Percentiles rank a stretch among this genome's conserved stretches.
These are phyloP conservation scores for Rhazya stricta DNA, from an alignment of 257 asterid species.

Conservation along the genomic window DNA sequence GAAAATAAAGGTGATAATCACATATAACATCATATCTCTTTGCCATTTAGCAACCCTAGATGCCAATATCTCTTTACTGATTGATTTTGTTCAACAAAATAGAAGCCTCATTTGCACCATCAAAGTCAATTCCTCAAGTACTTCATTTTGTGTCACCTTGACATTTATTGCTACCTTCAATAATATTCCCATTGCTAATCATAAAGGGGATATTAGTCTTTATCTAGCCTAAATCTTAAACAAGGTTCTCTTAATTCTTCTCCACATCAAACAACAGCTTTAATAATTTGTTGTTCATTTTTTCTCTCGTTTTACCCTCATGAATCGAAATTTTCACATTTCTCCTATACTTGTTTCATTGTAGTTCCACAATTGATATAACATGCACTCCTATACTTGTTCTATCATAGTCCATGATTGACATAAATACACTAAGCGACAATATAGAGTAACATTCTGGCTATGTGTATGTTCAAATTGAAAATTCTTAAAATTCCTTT, in stretches of 20 bases:
- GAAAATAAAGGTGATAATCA: not conserved
- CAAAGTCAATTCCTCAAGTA: not conserved
- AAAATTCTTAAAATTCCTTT: not conserved
- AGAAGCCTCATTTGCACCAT: not conserved
- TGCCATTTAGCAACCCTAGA: not conserved
- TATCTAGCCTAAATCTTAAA: not conserved
- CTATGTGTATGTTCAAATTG: not conserved
- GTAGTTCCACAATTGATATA: not conserved
- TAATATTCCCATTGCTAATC: not conserved
- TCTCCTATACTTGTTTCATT: not conserved
- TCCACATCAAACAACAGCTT: not conserved
- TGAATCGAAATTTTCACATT: not conserved
- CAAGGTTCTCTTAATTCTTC: not conserved
- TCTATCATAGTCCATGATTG: not conserved
- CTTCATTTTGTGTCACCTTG: not conserved
- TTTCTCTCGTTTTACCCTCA: not conserved
- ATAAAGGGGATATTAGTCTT: not conserved
- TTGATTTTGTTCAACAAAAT: not conserved
- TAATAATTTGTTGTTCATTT: not conserved
- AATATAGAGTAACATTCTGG: not conserved
- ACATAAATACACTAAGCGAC: not conserved
- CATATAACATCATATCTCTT: not conserved
- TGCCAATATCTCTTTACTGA: not conserved
- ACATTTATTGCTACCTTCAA: not conserved
- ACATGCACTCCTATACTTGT: not conserved